Conservation (phyloP, 2,329 filamentous ascomycete genomes). For the Ambrosiella cleistominuta region DNA sequence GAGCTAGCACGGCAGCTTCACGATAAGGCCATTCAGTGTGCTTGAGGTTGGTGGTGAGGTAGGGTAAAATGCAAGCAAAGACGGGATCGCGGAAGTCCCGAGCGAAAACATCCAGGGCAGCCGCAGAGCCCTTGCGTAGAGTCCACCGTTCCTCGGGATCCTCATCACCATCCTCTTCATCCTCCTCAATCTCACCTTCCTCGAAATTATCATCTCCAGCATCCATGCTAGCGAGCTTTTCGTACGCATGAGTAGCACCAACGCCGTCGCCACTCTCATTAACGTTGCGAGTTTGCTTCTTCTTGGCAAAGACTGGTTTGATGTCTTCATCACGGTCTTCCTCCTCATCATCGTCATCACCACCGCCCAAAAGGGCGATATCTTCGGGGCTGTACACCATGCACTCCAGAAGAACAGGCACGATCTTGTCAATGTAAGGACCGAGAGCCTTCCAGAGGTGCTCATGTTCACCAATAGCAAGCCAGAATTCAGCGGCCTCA, state of each 20-base stretch:
- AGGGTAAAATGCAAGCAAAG: constrained; percentile 82
- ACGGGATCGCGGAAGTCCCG: constrained; percentile 76
- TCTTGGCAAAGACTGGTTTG: constrained; percentile 77
- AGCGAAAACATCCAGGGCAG: constrained; percentile 84
- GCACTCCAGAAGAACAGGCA: constrained; percentile 77
- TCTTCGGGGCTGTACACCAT: constrained; percentile 97
- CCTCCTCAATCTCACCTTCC: constrained; percentile 72
- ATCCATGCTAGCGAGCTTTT: constrained; percentile 41
- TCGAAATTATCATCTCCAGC: constrained; percentile 52
- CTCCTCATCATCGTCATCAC: constrained; percentile 75
- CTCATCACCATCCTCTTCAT: constrained; percentile 53
- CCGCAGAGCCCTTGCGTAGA: constrained; percentile 88
- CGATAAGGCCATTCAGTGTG: constrained; percentile 81
- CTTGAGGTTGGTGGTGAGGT: constrained; percentile 74
- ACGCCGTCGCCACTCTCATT: constrained; percentile 31
- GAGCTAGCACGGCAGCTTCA: constrained; percentile 82
- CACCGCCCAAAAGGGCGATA: constrained; percentile 65
- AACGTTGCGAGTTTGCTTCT: constrained; percentile 32
- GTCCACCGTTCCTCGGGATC: constrained; percentile 92
- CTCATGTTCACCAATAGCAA: constrained; percentile 77
- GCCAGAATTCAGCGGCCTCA: constrained; percentile 95
- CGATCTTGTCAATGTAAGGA: constrained; percentile 66
- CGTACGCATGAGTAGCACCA: constrained; percentile 22
- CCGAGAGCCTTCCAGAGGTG: constrained; percentile 58
- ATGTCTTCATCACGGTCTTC: constrained; percentile 85